Evolutionary conservation across 371 early-diverging fungal genomes (phyloP), one percentile per base, ranked within the genome.

Genomic region (Mortierella polycephala): DNA sequence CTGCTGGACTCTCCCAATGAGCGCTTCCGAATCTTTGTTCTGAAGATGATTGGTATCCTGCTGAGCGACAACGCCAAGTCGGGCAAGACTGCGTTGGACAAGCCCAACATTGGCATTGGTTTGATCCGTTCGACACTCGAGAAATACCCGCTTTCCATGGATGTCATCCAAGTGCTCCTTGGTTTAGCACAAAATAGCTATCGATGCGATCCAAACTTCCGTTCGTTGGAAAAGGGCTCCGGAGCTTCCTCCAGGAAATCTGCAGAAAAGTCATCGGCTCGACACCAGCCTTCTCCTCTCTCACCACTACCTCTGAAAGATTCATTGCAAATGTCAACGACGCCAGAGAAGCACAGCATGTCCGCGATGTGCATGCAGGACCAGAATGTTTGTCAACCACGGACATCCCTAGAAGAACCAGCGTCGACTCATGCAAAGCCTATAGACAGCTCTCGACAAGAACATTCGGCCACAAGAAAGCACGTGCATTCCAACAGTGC

Each of bases 1-100:
- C 51, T 83, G 7, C 60, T 83, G 50, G 82, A 83, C 46, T 69
- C 77, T 4, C 82, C 82, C 14, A 81, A 81, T 50, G 83, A 83
- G 42, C 77, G 74, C 47, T 81, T 81, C 30, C 60, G 83, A 39
- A 62, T 81, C 53, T 30, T 79, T 42, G 39, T 81, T 18, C 57
- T 83, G 23, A 83, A 83, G 62, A 81, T 83, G 82, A 81, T 83
- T 10, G 83, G 83, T 7, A 79, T 81, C 44, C 67, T 83, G 14
- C 65, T 83, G 57, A 83, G 79, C 52, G 77, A 77, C 63, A 83
- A 83, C 67, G 64, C 77, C 18, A 81, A 81, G 57, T 73, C 82
- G n/a, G 82, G 82, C 16, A 72, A 71, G 20, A 69, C 75, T 8
- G 65, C 82, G 5, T 54, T 83, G 57, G 75, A 71, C 44, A 81